These are phyloP conservation scores for Salvia miltiorrhiza DNA, from an alignment of 257 asterid species.

Conservation along the genomic window DNA sequence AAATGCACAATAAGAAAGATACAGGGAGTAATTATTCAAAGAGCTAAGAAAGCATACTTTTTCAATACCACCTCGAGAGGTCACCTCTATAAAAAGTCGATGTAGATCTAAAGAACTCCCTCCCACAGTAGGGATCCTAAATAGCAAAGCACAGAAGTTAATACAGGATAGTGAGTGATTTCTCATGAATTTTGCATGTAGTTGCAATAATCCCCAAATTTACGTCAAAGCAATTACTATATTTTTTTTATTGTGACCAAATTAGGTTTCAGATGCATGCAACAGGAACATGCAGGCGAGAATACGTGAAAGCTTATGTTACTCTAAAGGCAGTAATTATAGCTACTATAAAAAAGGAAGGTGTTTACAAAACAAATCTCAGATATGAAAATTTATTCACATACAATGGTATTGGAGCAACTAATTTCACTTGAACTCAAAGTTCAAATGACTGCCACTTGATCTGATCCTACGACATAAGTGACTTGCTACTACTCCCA, in stretches of 20 bases:
- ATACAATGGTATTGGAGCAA: not conserved
- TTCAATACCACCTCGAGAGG: conserved; percentile 91
- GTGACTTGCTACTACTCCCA: not conserved
- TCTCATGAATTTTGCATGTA: not conserved
- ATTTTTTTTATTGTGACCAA: not conserved
- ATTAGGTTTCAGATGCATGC: not conserved
- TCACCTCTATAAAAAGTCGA: conserved; percentile 82
- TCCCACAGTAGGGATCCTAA: conserved; percentile 78
- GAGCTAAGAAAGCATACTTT: conserved; percentile 50
- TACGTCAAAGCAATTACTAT: not conserved
- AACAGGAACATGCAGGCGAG: not conserved
- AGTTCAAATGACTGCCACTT: not conserved
- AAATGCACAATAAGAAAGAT: not conserved
- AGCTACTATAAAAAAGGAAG: not conserved
- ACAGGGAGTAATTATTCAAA: conserved; percentile 1
- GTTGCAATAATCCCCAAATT: conserved; percentile 1
- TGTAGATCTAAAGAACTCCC: conserved; percentile 76
- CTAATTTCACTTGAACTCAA: not conserved
- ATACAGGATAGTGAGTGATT: not conserved
- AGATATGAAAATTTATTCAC: not conserved
- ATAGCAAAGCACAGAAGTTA: conserved; percentile 18
- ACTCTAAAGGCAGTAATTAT: not conserved
- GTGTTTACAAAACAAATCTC: not conserved
- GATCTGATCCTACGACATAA: not conserved
- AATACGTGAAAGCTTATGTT: not conserved